Evolutionary conservation across 2,329 filamentous ascomycete species (phyloP).

Genomic region (Endocalyx cinctus): DNA sequence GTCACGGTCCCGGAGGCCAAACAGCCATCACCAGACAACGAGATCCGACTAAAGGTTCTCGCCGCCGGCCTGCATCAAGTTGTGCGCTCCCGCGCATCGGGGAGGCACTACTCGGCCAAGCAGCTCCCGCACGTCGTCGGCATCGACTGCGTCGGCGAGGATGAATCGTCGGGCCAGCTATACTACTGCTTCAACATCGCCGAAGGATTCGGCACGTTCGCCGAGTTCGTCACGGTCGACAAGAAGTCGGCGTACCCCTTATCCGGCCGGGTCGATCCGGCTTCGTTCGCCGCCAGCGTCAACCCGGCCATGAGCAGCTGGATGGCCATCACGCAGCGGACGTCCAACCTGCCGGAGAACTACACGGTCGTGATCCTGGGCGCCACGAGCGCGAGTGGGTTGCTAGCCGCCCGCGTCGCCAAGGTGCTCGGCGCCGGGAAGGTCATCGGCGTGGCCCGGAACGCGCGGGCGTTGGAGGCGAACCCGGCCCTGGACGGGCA

Average conservation of each 20-base stretch:
- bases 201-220: constrained; percentile 36
- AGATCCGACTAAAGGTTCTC: constrained; percentile 47
- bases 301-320: constrained; percentile 54
- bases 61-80: constrained; percentile 49
- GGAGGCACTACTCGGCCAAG: constrained; percentile 49
- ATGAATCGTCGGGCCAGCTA: constrained; percentile 37
- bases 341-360: constrained; percentile 29
- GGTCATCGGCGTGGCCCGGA: constrained; percentile 48
- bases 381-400: constrained; percentile 48
- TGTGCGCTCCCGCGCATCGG: constrained; percentile 47
- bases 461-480: constrained; percentile 34
- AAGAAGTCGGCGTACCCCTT: constrained; percentile 32
- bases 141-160: constrained; percentile 46
- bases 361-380: constrained; percentile 50
- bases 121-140: constrained; percentile 48
- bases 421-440: constrained; percentile 42
- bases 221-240: constrained; percentile 44
- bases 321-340: constrained; percentile 50
- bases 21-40: constrained; percentile 28
- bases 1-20: constrained; percentile 31
- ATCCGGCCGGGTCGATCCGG: constrained; percentile 39
- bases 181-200: constrained; percentile 45
- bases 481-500: constrained; percentile 40
- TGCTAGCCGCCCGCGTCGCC: constrained; percentile 44
- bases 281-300: constrained; percentile 46